Percentiles rank a stretch among this genome's conserved stretches.
Evolutionary conservation across 2,329 filamentous ascomycete genomes (phyloP).

Genomic region (Diplodia seriata): DNA sequence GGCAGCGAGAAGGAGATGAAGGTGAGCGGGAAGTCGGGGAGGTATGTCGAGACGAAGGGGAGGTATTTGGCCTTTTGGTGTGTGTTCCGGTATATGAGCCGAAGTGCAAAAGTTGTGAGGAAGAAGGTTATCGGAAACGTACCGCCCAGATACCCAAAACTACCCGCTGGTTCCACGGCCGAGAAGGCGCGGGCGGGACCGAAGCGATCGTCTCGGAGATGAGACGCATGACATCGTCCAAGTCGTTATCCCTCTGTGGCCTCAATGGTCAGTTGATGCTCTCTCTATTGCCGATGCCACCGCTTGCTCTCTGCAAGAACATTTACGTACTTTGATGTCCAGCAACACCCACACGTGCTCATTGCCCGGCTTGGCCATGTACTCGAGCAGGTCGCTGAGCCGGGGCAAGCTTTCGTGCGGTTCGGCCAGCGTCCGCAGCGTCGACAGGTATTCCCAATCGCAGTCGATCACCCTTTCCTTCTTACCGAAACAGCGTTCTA

Average conservation of each 20-base stretch:
- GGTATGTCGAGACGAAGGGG: constrained; percentile 64
- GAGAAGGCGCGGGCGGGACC: constrained; percentile 53
- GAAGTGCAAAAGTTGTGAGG: background rate
- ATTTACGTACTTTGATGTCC: constrained; percentile 76
- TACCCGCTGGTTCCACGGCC: constrained; percentile 75
- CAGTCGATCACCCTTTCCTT: constrained; percentile 75
- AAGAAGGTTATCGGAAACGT: constrained; percentile 32
- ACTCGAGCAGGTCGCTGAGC: constrained; percentile 75
- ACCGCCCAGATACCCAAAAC: constrained; percentile 85
- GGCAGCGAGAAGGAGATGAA: constrained; percentile 71
- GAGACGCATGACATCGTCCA: constrained; percentile 72
- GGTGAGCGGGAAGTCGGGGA: constrained; percentile 69
- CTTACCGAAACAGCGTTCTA: constrained; percentile 84
- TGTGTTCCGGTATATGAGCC: background rate
- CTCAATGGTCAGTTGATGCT: constrained; percentile 21
- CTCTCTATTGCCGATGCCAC: background rate
- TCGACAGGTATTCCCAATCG: constrained; percentile 75
- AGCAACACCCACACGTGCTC: constrained; percentile 80
- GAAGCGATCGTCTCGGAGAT: constrained; percentile 69
- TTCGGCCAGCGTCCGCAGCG: constrained; percentile 69
- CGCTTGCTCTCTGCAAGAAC: background rate
- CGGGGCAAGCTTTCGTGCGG: constrained; percentile 77
- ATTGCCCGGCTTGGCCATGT: constrained; percentile 68
- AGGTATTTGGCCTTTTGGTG: constrained; percentile 68
- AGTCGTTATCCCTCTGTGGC: constrained; percentile 69